These are phyloP conservation scores for Rhododendron molle DNA, from an alignment of 148 eudicot genomes.

Conservation along the genomic window DNA sequence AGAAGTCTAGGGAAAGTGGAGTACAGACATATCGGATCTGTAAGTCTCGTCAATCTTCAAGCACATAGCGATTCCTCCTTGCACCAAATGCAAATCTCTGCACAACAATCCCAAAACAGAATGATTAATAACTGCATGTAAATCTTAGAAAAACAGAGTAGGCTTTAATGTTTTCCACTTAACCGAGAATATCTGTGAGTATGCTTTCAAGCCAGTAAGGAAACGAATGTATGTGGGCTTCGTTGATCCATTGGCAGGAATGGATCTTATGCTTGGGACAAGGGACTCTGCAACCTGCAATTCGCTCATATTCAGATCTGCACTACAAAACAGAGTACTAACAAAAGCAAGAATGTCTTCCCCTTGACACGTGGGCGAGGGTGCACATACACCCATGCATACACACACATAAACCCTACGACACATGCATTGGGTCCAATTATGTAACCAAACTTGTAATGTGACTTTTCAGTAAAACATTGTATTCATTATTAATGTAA, in stretches of 20 bases:
- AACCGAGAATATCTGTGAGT: constrained; percentile 86
- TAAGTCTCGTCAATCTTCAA: constrained; percentile 50
- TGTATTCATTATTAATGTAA: neutral
- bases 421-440: neutral
- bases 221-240: constrained; percentile 83
- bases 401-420: neutral
- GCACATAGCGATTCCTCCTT: constrained; percentile 68
- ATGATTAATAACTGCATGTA: neutral
- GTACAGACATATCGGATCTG: neutral
- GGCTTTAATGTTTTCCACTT: constrained; percentile 4
- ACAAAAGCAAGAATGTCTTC: neutral
- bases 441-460: neutral
- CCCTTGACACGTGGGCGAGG: neutral
- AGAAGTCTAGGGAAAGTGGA: neutral
- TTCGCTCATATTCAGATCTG: neutral
- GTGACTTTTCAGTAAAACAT: neutral
- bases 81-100: constrained; percentile 97
- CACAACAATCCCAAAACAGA: neutral
- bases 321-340: neutral
- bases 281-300: constrained; percentile 86
- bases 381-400: neutral
- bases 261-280: constrained; percentile 75
- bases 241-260: constrained; percentile 71
- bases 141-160: neutral
- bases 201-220: constrained; percentile 92